Percentiles rank a stretch among this genome's conserved stretches.
Conservation (phyloP, 2,329 filamentous ascomycete species). For the Colletotrichum cereale region DNA sequence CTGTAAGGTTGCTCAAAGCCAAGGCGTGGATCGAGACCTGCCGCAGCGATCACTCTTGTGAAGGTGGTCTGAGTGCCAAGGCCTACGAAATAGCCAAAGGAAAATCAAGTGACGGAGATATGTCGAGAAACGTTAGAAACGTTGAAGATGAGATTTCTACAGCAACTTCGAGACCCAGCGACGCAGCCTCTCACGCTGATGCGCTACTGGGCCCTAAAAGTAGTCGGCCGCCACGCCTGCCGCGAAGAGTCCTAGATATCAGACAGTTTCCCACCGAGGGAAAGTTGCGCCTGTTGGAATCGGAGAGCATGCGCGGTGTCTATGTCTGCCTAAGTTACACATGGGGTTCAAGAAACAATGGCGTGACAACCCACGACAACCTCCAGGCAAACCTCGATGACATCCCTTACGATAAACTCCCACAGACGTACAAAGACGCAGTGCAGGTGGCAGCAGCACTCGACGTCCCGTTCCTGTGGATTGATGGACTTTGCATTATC, state of each 20-base stretch:
- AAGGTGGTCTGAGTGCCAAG: background rate
- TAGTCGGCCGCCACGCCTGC: background rate
- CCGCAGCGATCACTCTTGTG: background rate
- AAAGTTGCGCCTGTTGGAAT: background rate
- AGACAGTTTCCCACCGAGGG: background rate
- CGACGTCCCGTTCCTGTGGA: background rate
- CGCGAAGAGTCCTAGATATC: background rate
- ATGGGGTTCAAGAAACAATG: background rate
- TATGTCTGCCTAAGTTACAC: conserved; percentile 5
- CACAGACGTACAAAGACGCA: conserved; percentile 7
- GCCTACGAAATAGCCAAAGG: too few species aligned
- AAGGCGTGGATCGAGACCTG: background rate
- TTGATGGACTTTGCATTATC: conserved; percentile 2
- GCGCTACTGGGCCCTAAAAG: too few species aligned
- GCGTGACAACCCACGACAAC: background rate
- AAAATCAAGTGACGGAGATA: background rate
- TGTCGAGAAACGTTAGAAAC: background rate
- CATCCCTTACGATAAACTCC: background rate
- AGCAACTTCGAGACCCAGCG: background rate
- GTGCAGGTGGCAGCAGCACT: background rate
- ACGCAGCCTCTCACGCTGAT: background rate
- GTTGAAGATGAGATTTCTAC: too few species aligned
- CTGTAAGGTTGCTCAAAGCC: background rate
- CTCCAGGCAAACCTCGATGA: background rate
- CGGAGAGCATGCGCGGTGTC: background rate